phyloP scores from a whole-genome alignment of 768 basidiomycete genomes.

The Clitopilus passeckerianus region DNA sequence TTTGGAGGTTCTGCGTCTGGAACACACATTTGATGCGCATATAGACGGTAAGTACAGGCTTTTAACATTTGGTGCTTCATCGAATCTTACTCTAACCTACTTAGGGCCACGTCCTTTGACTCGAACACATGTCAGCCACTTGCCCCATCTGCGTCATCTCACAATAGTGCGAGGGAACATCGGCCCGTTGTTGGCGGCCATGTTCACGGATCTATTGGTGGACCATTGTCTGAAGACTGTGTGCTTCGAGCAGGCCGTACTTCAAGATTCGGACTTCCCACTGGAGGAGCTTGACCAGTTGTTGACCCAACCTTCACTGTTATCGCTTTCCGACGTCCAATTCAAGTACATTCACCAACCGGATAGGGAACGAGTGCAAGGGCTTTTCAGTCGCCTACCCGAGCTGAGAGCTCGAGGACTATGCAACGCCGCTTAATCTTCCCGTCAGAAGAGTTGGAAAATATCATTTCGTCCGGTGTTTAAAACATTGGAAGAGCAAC shows the following conservation, averaged over 20 bases:
- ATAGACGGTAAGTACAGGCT: neutral
- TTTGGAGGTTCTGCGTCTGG: neutral
- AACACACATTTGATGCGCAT: neutral
- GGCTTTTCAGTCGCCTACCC: neutral
- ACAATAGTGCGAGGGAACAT: neutral
- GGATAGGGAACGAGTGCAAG: neutral
- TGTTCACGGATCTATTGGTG: neutral
- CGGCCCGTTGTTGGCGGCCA: neutral
- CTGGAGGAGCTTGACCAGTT: neutral
- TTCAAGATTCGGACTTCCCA: neutral
- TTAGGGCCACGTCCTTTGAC: neutral
- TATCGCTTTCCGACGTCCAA: neutral
- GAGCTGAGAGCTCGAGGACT: neutral
- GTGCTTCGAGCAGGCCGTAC: neutral
- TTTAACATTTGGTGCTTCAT: neutral
- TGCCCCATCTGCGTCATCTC: neutral
- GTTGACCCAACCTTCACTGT: neutral
- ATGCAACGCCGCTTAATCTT: too few relatives aligned
- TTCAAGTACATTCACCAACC: neutral
- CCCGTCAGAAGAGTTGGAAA: too few relatives aligned
- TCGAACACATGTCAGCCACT: neutral
- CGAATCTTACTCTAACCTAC: neutral
- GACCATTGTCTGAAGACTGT: neutral
- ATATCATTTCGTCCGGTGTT: too few relatives aligned
- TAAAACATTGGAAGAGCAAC: too few relatives aligned